Conservation (phyloP, 768 basidiomycete genomes). For the Suillus fuscotomentosus region DNA sequence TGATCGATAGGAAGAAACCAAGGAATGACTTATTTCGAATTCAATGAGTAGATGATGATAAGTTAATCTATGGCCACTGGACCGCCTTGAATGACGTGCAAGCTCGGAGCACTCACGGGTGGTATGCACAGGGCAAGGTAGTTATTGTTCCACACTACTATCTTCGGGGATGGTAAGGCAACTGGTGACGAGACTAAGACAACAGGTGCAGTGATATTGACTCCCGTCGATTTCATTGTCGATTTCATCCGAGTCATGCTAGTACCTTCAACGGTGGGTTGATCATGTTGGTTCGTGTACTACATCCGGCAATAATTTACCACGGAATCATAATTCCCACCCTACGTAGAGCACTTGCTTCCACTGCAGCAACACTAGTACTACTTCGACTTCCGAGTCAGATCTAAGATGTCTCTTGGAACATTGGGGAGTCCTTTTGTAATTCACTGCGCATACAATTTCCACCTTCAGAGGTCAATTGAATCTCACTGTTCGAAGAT, state of each 20-base stretch:
- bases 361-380: not conserved
- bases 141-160: not conserved
- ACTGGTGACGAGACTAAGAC: not conserved
- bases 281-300: not conserved
- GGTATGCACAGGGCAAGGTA: not conserved
- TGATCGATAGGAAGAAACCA: constrained; percentile 13
- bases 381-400: not conserved
- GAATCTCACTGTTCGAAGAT: not conserved
- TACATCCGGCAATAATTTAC: not conserved
- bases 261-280: too few species aligned
- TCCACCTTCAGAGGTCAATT: not conserved
- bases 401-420: not conserved
- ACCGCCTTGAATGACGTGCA: not conserved
- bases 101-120: not conserved
- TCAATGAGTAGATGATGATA: constrained; percentile 15
- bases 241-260: too few species aligned
- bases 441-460: not conserved
- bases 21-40: constrained; percentile 9
- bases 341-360: not conserved
- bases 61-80: not conserved
- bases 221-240: not conserved
- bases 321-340: not conserved
- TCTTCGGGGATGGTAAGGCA: not conserved
- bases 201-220: not conserved
- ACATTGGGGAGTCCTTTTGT: not conserved